Percentiles rank a stretch among this genome's conserved stretches.
phyloP scores from a whole-genome alignment of 1,284 basidiomycete genomes.

The Moesziomyces aphidis region DNA sequence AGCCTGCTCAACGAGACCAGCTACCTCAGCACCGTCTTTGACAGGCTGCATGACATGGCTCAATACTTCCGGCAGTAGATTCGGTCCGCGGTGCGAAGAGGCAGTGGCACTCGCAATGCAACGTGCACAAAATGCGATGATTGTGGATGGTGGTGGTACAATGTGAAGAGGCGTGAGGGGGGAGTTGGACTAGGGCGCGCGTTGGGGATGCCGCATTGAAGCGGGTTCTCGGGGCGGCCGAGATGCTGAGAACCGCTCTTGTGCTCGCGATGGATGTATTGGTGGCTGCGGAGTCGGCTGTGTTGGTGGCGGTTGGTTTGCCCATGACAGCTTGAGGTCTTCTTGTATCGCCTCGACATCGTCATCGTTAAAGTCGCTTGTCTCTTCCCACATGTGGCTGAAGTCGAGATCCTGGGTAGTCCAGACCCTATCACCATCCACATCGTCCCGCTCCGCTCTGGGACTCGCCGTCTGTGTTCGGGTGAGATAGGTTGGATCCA shows the following conservation, averaged over 20 bases:
- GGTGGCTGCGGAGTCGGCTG: background rate
- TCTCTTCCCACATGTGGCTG: conserved; percentile 45
- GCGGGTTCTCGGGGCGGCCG: conserved; percentile 24
- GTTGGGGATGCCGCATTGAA: conserved; percentile 26
- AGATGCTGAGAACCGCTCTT: background rate
- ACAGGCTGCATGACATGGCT: conserved; percentile 66
- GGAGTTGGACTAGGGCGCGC: background rate
- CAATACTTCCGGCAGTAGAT: conserved; percentile 62
- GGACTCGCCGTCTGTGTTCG: conserved; percentile 4
- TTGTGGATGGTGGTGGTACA: conserved; percentile 8
- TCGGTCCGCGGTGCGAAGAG: background rate
- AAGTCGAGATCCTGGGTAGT: conserved; percentile 44
- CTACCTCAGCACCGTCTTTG: conserved; percentile 88
- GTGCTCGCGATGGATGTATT: conserved; percentile 1
- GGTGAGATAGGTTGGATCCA: conserved; percentile 29
- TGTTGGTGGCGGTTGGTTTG: conserved; percentile 9
- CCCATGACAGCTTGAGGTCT: conserved; percentile 17
- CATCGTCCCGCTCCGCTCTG: conserved; percentile 4
- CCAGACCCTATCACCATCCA: conserved; percentile 30
- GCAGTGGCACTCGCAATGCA: no score
- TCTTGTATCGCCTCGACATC: conserved; percentile 30
- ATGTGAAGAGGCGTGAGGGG: background rate
- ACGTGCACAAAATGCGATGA: background rate
- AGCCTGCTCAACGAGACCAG: conserved; percentile 92
- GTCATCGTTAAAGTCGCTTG: conserved; percentile 48